phyloP scores from a whole-genome alignment of 2,329 filamentous ascomycete species.

The Torrubiella hemipterigena region DNA sequence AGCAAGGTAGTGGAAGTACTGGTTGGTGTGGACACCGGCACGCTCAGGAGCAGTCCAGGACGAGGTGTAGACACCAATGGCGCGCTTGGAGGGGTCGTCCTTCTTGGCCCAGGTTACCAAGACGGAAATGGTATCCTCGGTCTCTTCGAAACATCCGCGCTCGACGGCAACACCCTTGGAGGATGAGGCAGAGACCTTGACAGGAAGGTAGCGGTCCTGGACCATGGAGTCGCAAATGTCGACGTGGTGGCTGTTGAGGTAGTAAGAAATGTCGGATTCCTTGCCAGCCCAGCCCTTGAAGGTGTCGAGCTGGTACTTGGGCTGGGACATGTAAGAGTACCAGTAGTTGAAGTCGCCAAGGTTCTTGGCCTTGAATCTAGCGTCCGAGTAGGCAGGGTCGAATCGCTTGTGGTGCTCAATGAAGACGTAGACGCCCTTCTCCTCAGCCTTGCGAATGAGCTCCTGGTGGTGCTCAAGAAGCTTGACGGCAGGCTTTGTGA shows the following conservation, averaged over 20 bases:
- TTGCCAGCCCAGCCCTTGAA: slow-evolving; percentile 91
- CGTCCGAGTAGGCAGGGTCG: slow-evolving; percentile 86
- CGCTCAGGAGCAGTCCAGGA: slow-evolving; percentile 90
- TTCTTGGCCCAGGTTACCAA: slow-evolving; percentile 80
- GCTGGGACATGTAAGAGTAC: slow-evolving; percentile 93
- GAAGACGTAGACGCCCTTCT: slow-evolving; percentile 77
- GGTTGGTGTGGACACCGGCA: slow-evolving; percentile 90
- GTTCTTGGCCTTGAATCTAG: slow-evolving; percentile 59
- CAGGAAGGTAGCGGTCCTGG: slow-evolving; percentile 56
- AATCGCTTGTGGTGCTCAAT: slow-evolving; percentile 96
- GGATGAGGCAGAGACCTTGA: slow-evolving; percentile 66
- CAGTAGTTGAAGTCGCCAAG: slow-evolving; percentile 98
- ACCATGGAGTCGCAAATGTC: slow-evolving; percentile 93
- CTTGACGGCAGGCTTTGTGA: slow-evolving; percentile 91
- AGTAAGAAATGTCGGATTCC: slow-evolving; percentile 91
- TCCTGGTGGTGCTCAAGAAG: slow-evolving; percentile 66
- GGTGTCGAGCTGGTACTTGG: slow-evolving; percentile 81
- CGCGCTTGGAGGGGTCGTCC: slow-evolving; percentile 54
- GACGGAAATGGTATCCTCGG: slow-evolving; percentile 88
- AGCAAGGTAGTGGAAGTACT: slow-evolving; percentile 93
- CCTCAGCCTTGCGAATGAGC: slow-evolving; percentile 59
- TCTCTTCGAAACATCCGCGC: slow-evolving; percentile 67
- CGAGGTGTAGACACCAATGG: slow-evolving; percentile 83
- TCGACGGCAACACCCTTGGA: slow-evolving; percentile 67
- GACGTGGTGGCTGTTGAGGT: slow-evolving; percentile 89